Evolutionary conservation across 2,329 filamentous ascomycete species (phyloP).

Genomic region (Mycosphaerella sp.): DNA sequence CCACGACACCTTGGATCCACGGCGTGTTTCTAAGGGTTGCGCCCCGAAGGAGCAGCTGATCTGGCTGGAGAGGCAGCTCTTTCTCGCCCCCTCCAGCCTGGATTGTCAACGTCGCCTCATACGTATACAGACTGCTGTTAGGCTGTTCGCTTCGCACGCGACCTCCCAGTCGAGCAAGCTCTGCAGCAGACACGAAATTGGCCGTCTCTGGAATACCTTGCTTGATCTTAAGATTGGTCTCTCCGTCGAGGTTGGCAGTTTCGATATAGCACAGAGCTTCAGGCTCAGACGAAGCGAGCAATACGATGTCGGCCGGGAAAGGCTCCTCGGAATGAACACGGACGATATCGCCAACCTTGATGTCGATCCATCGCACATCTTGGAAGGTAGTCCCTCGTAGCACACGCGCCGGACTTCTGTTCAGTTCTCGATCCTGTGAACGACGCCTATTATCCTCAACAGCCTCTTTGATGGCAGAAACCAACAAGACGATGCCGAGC

Average conservation of each 20-base stretch:
- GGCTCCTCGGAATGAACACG: constrained; percentile 91
- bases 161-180: constrained; percentile 79
- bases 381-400: constrained; percentile 77
- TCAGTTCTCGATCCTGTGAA: constrained; percentile 76
- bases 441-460: constrained; percentile 91
- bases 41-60: constrained; percentile 87
- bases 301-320: constrained; percentile 87
- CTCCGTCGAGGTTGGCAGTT: constrained; percentile 93
- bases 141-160: constrained; percentile 91
- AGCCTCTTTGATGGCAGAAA: constrained; percentile 93
- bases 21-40: constrained; percentile 93
- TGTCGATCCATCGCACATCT: constrained; percentile 88
- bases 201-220: constrained; percentile 92
- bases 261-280: constrained; percentile 98
- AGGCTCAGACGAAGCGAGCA: constrained; percentile 90
- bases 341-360: constrained; percentile 86
- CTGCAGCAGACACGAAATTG: constrained; percentile 75
- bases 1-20: constrained; percentile 93
- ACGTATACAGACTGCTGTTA: constrained; percentile 97
- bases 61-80: constrained; percentile 80
- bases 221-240: constrained; percentile 98
- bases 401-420: constrained; percentile 78
- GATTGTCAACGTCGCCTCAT: constrained; percentile 92
- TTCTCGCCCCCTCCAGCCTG: constrained; percentile 86
- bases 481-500: constrained; percentile 78